A percentile compares a stretch with the other conserved stretches of the same genome.
These are phyloP conservation scores for Acanthamoeba culbertsoni DNA, from an alignment of 208 protist genomes.

Conservation along the genomic window DNA sequence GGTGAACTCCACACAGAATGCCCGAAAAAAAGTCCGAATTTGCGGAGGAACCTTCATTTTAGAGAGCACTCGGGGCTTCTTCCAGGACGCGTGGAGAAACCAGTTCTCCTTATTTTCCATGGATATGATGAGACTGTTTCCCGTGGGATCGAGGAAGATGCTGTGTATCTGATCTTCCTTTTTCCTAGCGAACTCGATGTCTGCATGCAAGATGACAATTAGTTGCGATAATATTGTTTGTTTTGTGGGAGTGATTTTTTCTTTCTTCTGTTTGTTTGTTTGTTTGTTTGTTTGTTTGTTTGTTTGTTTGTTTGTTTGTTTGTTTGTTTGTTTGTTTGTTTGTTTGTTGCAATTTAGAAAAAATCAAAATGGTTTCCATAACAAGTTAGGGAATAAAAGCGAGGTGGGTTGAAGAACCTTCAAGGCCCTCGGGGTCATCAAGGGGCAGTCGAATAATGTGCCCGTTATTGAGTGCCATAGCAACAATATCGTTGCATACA, in stretches of 20 bases:
- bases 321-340: no score
- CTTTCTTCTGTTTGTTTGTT: no score
- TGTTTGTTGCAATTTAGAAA: no score
- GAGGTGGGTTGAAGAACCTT: neutral
- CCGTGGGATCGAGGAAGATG: slow-evolving; percentile 82
- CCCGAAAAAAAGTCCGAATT: neutral
- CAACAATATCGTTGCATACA: neutral
- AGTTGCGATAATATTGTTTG: no score
- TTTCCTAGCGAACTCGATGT: neutral
- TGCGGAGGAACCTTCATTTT: slow-evolving; percentile 68
- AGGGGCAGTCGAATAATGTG: slow-evolving; percentile 30
- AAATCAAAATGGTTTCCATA: no score
- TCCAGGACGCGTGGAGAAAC: slow-evolving; percentile 74
- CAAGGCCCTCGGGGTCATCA: neutral
- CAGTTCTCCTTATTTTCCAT: slow-evolving; percentile 80
- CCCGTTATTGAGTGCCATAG: neutral
- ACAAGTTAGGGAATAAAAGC: no score
- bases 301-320: no score
- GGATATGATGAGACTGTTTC: slow-evolving; percentile 81
- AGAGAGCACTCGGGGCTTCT: slow-evolving; percentile 75
- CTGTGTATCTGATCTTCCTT: slow-evolving; percentile 33
- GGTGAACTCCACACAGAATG: slow-evolving; percentile 24
- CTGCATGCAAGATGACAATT: no score
- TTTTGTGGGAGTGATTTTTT: no score
- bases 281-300: no score